Conservation (phyloP, 2,329 filamentous ascomycete species). For the Phialophora macrospora region DNA sequence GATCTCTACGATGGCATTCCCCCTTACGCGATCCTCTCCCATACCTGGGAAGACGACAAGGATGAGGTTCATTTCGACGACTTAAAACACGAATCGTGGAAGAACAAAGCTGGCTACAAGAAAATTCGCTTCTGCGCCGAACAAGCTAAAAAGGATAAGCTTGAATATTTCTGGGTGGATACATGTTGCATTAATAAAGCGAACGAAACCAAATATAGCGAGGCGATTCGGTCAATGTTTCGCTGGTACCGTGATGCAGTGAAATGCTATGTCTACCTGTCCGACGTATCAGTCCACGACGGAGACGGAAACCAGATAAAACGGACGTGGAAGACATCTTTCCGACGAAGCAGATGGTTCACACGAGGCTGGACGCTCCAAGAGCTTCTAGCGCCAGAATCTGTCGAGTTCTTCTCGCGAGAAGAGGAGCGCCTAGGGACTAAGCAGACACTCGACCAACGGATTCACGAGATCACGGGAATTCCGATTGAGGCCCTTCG, state of each 20-base stretch:
- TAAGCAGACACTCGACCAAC: neutral
- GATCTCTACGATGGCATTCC: conserved; percentile 1
- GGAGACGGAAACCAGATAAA: neutral
- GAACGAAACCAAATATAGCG: conserved; percentile 34
- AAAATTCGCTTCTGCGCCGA: conserved; percentile 10
- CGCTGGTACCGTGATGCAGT: conserved; percentile 35
- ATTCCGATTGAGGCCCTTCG: neutral
- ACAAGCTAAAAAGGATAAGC: conserved; percentile 5
- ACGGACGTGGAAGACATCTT: neutral
- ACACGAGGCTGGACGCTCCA: conserved; percentile 1
- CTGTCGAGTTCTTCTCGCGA: conserved; percentile 39
- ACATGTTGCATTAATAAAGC: conserved; percentile 39
- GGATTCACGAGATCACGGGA: neutral
- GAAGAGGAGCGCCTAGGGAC: conserved; percentile 36
- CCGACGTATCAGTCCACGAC: conserved; percentile 12
- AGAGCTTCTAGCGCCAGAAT: conserved; percentile 39
- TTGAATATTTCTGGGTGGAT: conserved; percentile 38
- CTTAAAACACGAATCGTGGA: neutral
- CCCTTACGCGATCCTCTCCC: conserved; percentile 34
- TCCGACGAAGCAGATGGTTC: conserved; percentile 3
- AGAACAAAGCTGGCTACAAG: neutral
- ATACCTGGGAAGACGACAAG: conserved; percentile 26
- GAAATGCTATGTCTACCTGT: conserved; percentile 30
- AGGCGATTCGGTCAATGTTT: conserved; percentile 27
- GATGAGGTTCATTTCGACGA: conserved; percentile 31